Base-by-base conservation (phyloP, 2,329 filamentous ascomycete species). In the Daldinia sp. region DNA sequence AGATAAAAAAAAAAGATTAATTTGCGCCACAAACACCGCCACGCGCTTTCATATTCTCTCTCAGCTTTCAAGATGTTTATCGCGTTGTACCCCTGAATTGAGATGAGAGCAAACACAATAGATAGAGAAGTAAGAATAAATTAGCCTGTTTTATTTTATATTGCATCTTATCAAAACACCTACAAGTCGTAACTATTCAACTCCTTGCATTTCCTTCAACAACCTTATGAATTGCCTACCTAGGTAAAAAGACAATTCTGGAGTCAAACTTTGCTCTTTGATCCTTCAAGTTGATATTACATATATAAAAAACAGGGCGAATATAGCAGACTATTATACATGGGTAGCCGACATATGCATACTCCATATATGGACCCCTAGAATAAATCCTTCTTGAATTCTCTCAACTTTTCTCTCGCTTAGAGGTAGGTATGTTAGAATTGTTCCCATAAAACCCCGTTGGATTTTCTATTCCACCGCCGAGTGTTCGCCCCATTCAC, bases 11-110 rank as follows among this genome's bases (percentile, higher is more conserved):
- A 12, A 41, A 7, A 39, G 6, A 37, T 18, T 53, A 23, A 53
- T 61, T 50, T 67, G 23, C 57, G 67, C 67, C 67, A 70, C 67
- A 67, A 42, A 33, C 67, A 70, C 64, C 64, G 67, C 64, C 64
- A 68, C 66, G 39, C 9, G 39, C 9, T 9, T 54, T 26, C 23
- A 26, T 12, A n/a, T 30, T 51, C 23, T 23, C 23, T 41, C 15
- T 58, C 15, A 13, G 5, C 6, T 18, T 48, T 35, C n/a, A 33
- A n/a, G 15, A 30, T 57, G n/a, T 54, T 13, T 42, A 26, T 51
- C 46, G 2, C 26, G 10, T 48, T 28, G 46, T 60, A 65, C 48
- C 62, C 62, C 55, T 65, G 62, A 65, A 48, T 28, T 30, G 28
- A 51, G 15, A 51, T 28, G 44, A 48, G 20, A 50, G 26, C 46